Conservation (phyloP, 768 basidiomycete genomes). For the Mycena chlorophos region DNA sequence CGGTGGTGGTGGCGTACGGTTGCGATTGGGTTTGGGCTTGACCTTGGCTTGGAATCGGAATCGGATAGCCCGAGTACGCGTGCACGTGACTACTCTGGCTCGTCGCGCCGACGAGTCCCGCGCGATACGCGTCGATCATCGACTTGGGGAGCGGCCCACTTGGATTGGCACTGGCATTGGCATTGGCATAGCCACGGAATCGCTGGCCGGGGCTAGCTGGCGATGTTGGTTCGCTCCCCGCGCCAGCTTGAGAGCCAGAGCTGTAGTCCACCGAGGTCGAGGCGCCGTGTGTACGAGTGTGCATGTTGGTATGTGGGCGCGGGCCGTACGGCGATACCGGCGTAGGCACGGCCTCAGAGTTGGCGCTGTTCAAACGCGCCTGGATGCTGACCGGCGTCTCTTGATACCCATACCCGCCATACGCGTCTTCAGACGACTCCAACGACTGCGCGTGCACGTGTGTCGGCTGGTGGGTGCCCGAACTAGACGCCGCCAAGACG, state of each 20-base stretch:
- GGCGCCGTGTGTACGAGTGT: slow-evolving; percentile 9
- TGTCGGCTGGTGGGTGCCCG: neutral
- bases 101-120: neutral
- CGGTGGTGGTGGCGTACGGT: neutral
- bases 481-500: neutral
- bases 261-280: slow-evolving; percentile 13
- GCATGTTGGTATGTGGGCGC: neutral
- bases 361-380: neutral
- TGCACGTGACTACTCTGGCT: no score
- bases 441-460: neutral
- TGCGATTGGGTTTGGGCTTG: neutral
- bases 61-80: no score
- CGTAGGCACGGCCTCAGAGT: no score
- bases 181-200: slow-evolving; percentile 10
- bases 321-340: neutral
- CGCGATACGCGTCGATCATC: slow-evolving; percentile 13
- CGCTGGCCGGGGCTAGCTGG: neutral
- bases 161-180: no score
- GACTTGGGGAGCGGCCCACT: slow-evolving; percentile 11
- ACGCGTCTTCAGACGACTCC: neutral
- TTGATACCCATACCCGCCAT: neutral
- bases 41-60: neutral
- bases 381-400: neutral
- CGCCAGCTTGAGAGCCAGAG: slow-evolving; percentile 11
- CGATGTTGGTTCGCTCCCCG: slow-evolving; percentile 1